Evolutionary conservation across 2,329 filamentous ascomycete genomes (phyloP), one percentile per base, ranked within the genome.

Genomic region (Exophiala dermatitidis): DNA sequence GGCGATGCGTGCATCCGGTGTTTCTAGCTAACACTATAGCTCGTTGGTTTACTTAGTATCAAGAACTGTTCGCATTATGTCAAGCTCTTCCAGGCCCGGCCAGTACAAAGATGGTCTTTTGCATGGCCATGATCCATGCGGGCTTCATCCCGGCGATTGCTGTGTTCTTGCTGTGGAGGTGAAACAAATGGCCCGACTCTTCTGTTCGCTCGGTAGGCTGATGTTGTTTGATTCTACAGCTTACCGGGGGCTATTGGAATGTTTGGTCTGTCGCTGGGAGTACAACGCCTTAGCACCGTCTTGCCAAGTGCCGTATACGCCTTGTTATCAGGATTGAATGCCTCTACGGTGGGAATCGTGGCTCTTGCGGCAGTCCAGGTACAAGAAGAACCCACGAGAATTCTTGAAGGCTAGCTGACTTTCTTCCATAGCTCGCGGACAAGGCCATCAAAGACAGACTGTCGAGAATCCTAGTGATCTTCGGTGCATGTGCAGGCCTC

Each of bases 91-190:
- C 81, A 0, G 85, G 85, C 0, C 85, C 85, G 0, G 84, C 62
- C 0, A 84, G 80, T 57, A 88, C 85, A 1, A 88, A 88, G 64
- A 84, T 88, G 79, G 65, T 80, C 0, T 88, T 85, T 56, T 85
- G 79, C 54, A 80, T 88, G 38, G 80, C 82, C 36, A 67, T 85
- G 12, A 76, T 87, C 6, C 82, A 81, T 55, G 77, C 76, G 7
- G 84, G 84, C 0, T 70, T 84, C 3, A 50, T 78, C 1, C 70
- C 77, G 0, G 84, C 82, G 0, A 4, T 85, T 1, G 58, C 84
- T 1, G 76, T 72, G 0, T 85, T 88, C 57, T 56, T 84, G 0
- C 64, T 85, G 1, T 88, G 85, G 84, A 80, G 77, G 80, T 81
- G 64, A 57, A 65, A 19, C 19, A 19, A 19, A 19, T 19, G 19